Base-by-base conservation (phyloP, 2,329 filamentous ascomycete species). In the Drechmeria coniospora region DNA sequence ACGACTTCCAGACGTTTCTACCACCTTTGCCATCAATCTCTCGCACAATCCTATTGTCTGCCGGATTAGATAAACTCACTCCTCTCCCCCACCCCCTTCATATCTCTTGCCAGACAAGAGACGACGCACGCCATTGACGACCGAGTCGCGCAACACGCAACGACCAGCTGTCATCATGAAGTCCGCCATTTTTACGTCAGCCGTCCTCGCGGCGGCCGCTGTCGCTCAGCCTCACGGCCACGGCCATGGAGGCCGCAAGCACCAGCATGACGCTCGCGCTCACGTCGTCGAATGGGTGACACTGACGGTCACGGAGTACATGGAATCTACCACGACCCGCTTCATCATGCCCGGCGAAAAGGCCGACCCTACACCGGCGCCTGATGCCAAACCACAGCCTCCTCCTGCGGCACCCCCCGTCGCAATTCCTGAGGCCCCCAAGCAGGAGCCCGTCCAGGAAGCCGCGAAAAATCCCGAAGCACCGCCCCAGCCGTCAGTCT, bases 251-350 rank as follows among this genome's bases (percentile, higher is more conserved):
- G n/a, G n/a, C n/a, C n/a, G n/a, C 35, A 45, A 46, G 38, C 54
- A 49, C 33, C 51, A 52, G 34, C 54, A 57, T 34, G 41, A 38
- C 33, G 49, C 49, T 36, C 50, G 51, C 27, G 57, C 45, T 13
- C 32, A 65, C 10, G 55, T 64, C 37, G 56, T 56, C 29, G 59
- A 59, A 41, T 67, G 60, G 54, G 61, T 67, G 38, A 65, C 59
- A 6, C 57, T 63, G 39, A 57, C 55, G 26, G 53, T 70, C 34
- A 61, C 63, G 32, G 47, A 62, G 49, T 32, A 55, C 27, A 44
- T 69, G 30, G 65, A 68, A 38, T 51, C 54, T 20, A 59, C 53
- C 36, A 54, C 57, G 39, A 70, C 65, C 30, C 35, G 56, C 43
- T 57, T 50, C 39, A 40, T 66, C 43, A 47, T 45, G 15, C 53